These are phyloP conservation scores for Polyporus tsugae DNA, from an alignment of 1,284 basidiomycete species.

Conservation along the genomic window DNA sequence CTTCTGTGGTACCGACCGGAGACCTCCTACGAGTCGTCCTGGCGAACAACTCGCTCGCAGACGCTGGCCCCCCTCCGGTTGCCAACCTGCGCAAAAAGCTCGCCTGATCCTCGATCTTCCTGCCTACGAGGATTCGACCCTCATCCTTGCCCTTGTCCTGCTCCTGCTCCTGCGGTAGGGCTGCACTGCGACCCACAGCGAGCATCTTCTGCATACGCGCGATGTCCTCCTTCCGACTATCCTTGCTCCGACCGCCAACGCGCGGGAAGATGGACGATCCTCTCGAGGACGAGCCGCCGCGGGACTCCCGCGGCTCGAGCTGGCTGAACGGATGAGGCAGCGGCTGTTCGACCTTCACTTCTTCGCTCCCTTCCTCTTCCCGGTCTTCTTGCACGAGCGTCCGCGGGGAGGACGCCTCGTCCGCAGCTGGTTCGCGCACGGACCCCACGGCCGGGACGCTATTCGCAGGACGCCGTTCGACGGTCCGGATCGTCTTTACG, in stretches of 20 bases:
- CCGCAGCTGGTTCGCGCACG: not conserved
- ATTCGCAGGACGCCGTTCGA: conserved; percentile 19
- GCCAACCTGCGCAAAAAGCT: not conserved
- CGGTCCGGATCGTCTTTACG: conserved; percentile 23
- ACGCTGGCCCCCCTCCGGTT: not conserved
- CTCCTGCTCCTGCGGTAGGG: not conserved
- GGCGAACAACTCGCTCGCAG: not conserved
- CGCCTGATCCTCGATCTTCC: not conserved
- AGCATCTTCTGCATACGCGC: conserved; percentile 24
- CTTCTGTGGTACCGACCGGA: not conserved
- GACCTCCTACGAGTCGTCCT: not conserved
- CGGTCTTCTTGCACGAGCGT: conserved; percentile 11
- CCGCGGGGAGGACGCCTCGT: conserved; percentile 5
- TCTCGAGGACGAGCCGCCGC: conserved; percentile 1
- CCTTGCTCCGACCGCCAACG: not conserved
- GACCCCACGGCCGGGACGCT: not conserved
- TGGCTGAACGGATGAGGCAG: conserved; percentile 37
- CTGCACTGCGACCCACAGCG: not conserved
- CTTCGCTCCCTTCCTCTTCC: not conserved
- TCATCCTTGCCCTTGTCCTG: not conserved
- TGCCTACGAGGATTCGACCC: not conserved
- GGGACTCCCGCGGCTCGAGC: not conserved
- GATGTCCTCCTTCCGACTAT: conserved; percentile 15
- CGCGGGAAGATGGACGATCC: conserved; percentile 5
- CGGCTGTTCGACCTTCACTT: conserved; percentile 7